A percentile compares a stretch with the other conserved stretches of the same genome.
Conservation (phyloP, 179 eudicot species). For the Beta corolliflora region DNA sequence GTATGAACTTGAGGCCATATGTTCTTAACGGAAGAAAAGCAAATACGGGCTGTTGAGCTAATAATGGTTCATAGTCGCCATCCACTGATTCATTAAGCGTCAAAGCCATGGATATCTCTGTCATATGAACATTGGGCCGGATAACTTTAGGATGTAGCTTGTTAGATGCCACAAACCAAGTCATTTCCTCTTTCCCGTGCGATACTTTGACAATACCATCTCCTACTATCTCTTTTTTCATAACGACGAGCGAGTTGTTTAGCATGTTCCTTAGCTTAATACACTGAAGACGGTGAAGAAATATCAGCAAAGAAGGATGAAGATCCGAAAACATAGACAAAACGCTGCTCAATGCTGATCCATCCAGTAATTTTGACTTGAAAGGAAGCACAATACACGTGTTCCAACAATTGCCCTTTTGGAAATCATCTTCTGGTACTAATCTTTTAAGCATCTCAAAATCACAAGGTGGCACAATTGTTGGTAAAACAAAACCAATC, state of each 20-base stretch:
- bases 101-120: conserved; percentile 89
- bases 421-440: conserved; percentile 42
- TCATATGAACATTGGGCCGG: conserved; percentile 68
- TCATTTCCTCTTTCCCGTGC: conserved; percentile 69
- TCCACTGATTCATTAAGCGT: conserved; percentile 66
- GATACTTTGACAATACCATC: conserved; percentile 78
- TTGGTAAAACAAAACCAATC: conserved; percentile 96
- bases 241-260: conserved; percentile 56
- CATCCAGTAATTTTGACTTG: conserved; percentile 54
- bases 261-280: conserved; percentile 70
- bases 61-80: conserved; percentile 61
- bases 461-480: conserved; percentile 75
- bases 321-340: conserved; percentile 88
- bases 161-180: conserved; percentile 79
- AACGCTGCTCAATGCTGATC: conserved; percentile 50
- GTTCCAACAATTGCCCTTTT: conserved; percentile 55
- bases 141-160: conserved; percentile 57
- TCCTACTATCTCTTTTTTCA: conserved; percentile 80
- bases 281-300: conserved; percentile 94
- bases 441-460: conserved; percentile 50
- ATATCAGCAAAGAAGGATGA: conserved; percentile 90
- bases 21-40: conserved; percentile 93
- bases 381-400: conserved; percentile 98
- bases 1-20: conserved; percentile 91
- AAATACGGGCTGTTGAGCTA: conserved; percentile 94